Evolutionary conservation across 768 basidiomycete species (phyloP).

Genomic region (Boletus rufocinnamomeus): DNA sequence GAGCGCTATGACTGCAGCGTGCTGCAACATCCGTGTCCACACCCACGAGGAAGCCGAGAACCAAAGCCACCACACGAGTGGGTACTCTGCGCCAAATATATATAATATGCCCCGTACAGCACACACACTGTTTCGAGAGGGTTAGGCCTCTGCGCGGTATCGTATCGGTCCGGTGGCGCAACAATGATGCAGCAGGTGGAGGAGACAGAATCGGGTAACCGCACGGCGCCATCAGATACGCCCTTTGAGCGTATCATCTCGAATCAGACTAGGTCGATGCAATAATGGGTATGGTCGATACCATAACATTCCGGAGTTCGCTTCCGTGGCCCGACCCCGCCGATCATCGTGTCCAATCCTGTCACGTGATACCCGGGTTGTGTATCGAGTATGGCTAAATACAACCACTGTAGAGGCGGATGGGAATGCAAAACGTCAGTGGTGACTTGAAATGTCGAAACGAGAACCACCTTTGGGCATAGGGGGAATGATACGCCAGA

Average conservation of each 20-base stretch:
- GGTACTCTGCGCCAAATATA: neutral
- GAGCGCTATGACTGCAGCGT: slow-evolving; percentile 5
- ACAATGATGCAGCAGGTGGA: neutral
- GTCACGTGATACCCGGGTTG: neutral
- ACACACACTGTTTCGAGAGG: neutral
- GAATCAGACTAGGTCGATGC: slow-evolving; percentile 6
- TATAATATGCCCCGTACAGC: neutral
- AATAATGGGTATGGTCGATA: slow-evolving; percentile 1
- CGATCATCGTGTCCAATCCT: neutral
- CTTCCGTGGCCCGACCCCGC: neutral
- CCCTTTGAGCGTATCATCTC: neutral
- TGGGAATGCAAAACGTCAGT: neutral
- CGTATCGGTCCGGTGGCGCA: neutral
- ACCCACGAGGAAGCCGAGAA: neutral
- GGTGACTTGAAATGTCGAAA: neutral
- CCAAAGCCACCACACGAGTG: neutral
- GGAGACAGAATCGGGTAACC: neutral
- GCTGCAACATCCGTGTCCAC: neutral
- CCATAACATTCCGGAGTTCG: neutral
- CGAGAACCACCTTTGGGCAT: neutral
- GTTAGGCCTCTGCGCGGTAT: neutral
- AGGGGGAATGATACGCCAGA: neutral
- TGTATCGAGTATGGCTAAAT: neutral
- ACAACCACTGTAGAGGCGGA: neutral
- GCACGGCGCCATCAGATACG: neutral